Evolutionary conservation across 2,329 filamentous ascomycete species (phyloP), one percentile per base, ranked within the genome.

Genomic region (Exophiala sp.): DNA sequence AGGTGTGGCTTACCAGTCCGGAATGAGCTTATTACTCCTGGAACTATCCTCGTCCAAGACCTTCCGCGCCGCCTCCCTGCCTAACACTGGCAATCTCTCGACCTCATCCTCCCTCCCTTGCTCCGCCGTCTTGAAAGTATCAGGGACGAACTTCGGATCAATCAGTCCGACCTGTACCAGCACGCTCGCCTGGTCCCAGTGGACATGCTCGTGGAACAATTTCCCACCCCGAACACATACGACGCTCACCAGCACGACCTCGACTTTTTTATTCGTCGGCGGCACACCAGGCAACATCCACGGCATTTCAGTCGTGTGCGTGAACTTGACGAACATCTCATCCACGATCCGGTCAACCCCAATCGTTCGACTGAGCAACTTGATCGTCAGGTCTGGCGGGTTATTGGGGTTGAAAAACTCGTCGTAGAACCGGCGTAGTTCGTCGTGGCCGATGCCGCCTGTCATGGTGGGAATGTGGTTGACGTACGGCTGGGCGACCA

Each of bases 141-240:
- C 67, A 0, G 79, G 78, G 16, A 83, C 72, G 9, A 78, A 62
- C 53, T 81, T 79, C n/a, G 79, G 75, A 67, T 83, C 79, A 46
- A 84, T 54, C 54, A 84, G 62, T 0, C 82, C 82, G 0, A 81
- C 70, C 63, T 84, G 81, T 41, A 83, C 77, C 11, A 85, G 65
- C 6, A 84, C 81, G 44, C 73, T 78, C 8, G 82, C 81, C 61
- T 85, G 82, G 60, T 84, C 82, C 81, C 81, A 85, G 63, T 84
- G 84, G 3, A 83, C 68, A 47, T 82, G 75, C 64, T 85, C 82
- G 14, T 75, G 77, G 66, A 76, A 80, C 10, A 84, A 65, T 58
- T 76, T 78, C 0, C 76, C 78, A 0, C 72, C 79, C 11, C 78
- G 68, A 49, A 84, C 70, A 29, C 75, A 75, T 2, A 84, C 80